A percentile compares a stretch with the other conserved stretches of the same genome.
phyloP scores from a whole-genome alignment of 352 stramenopile species.

The Pythium coloratum region DNA sequence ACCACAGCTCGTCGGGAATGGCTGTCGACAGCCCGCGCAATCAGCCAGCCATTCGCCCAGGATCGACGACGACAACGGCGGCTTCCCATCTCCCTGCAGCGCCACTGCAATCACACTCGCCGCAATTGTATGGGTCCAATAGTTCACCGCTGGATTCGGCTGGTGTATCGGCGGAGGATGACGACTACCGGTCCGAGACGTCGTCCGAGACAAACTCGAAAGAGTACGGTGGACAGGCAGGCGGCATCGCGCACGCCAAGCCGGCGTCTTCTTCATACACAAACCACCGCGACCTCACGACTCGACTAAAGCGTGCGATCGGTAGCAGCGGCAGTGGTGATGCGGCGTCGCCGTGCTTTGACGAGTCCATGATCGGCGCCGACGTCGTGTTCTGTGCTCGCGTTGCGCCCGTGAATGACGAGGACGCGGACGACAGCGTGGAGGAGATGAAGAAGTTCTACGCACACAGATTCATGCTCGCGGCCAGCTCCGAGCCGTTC shows the following conservation, averaged over 20 bases:
- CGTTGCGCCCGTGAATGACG: slow-evolving; percentile 1
- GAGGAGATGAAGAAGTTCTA: slow-evolving; percentile 44
- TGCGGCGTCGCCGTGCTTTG: slow-evolving; percentile 33
- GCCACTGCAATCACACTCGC: slow-evolving; percentile 14
- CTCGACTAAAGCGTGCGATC: slow-evolving; percentile 56
- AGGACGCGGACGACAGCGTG: slow-evolving; percentile 3
- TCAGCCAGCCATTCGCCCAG: neutral
- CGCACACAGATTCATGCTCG: slow-evolving; percentile 81
- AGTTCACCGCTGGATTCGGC: slow-evolving; percentile 57
- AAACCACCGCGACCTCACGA: slow-evolving; percentile 65
- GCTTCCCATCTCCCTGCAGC: neutral
- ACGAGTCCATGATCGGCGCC: slow-evolving; percentile 56
- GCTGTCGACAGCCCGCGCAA: slow-evolving; percentile 22
- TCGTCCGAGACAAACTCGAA: slow-evolving; percentile 50
- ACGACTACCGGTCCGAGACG: slow-evolving; percentile 79
- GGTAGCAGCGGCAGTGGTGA: slow-evolving; percentile 20
- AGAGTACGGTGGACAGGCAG: slow-evolving; percentile 15
- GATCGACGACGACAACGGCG: neutral
- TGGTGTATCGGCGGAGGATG: slow-evolving; percentile 63
- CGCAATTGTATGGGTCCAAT: slow-evolving; percentile 17
- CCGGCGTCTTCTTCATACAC: slow-evolving; percentile 48
- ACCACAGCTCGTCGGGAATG: slow-evolving; percentile 25
- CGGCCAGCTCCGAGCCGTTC: slow-evolving; percentile 80
- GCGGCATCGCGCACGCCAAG: slow-evolving; percentile 25
- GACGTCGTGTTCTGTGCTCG: slow-evolving; percentile 75